Percentiles rank a stretch among this genome's conserved stretches.
phyloP scores from a whole-genome alignment of 2,329 filamentous ascomycete genomes.

The Cordyceps militaris region DNA sequence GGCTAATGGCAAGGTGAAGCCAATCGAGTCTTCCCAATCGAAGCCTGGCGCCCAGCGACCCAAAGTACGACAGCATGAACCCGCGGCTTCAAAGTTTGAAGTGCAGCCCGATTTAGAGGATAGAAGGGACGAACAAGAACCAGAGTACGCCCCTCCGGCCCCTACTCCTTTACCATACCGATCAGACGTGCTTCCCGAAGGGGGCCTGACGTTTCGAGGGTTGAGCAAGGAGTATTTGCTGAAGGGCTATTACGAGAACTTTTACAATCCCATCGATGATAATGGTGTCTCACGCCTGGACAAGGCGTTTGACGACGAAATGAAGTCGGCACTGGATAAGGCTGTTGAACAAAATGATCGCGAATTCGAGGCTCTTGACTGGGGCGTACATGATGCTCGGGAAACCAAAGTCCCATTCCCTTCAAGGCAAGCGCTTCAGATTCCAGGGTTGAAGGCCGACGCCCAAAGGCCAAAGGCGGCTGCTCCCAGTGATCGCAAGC shows the following conservation, averaged over 20 bases:
- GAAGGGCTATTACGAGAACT: conserved; percentile 55
- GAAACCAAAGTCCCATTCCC: conserved; percentile 28
- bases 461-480: neutral
- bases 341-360: conserved; percentile 61
- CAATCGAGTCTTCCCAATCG: conserved; percentile 55
- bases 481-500: conserved; percentile 1
- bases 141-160: conserved; percentile 83
- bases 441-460: neutral
- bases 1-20: conserved; percentile 51
- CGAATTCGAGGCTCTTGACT: conserved; percentile 56
- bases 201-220: conserved; percentile 48
- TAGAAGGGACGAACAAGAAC: conserved; percentile 56
- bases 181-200: conserved; percentile 59
- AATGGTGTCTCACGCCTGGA: conserved; percentile 58
- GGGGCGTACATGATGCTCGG: conserved; percentile 50
- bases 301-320: conserved; percentile 50
- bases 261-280: conserved; percentile 57
- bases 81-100: conserved; percentile 54
- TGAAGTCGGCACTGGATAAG: conserved; percentile 44
- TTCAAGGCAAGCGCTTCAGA: neutral
- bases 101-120: conserved; percentile 49
- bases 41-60: conserved; percentile 53
- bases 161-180: conserved; percentile 59
- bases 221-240: conserved; percentile 52
- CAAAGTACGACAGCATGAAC: conserved; percentile 45